Conservation (phyloP, 2,329 filamentous ascomycete genomes). For the Beauveria sp. region DNA sequence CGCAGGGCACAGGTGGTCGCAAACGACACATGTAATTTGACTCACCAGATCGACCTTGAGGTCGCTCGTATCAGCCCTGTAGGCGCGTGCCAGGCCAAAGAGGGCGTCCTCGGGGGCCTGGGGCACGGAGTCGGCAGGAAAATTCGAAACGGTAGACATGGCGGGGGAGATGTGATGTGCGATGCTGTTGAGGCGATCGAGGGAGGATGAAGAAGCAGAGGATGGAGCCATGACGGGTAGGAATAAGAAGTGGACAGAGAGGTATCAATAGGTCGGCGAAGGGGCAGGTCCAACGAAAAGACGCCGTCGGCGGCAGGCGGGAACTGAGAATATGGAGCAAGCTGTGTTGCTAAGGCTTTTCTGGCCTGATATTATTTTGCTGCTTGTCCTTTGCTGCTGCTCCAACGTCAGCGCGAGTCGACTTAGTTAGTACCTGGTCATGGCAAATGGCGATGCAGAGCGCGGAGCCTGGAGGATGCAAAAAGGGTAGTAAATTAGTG, state of each 20-base stretch:
- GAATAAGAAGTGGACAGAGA: neutral
- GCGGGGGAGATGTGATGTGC: slow-evolving; percentile 62
- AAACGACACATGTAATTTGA: slow-evolving; percentile 3
- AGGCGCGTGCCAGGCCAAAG: slow-evolving; percentile 87
- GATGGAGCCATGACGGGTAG: slow-evolving; percentile 14
- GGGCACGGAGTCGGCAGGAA: slow-evolving; percentile 69
- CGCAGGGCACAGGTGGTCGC: neutral
- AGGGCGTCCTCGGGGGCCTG: slow-evolving; percentile 91
- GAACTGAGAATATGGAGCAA: neutral
- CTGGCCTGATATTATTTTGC: neutral
- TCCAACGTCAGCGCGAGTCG: slow-evolving; percentile 4
- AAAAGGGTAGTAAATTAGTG: neutral
- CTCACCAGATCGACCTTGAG: slow-evolving; percentile 89
- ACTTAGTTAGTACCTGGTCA: neutral
- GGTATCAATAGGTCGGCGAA: neutral
- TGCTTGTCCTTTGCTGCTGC: neutral
- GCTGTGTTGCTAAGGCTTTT: neutral
- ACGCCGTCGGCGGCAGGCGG: neutral
- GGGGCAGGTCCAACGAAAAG: neutral
- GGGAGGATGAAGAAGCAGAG: slow-evolving; percentile 36
- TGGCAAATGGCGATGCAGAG: neutral
- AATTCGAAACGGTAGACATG: slow-evolving; percentile 49
- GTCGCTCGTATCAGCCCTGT: slow-evolving; percentile 64
- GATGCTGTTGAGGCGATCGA: slow-evolving; percentile 52
- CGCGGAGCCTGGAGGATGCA: neutral